Evolutionary conservation across 805 yeast species (phyloP), one percentile per base, ranked within the genome.

Genomic region (Millerago galiae): DNA sequence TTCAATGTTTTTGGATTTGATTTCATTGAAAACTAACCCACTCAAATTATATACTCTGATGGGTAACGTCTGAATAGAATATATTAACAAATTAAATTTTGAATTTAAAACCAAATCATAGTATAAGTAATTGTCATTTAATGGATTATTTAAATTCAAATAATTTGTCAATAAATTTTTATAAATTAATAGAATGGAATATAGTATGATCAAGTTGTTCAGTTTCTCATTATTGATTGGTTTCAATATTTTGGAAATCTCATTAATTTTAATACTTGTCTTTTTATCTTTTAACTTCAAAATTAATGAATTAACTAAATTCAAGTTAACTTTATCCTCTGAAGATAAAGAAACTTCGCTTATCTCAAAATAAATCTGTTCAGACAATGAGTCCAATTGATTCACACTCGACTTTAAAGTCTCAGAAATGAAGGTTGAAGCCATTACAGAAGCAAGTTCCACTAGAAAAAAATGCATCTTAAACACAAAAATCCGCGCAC

Each of bases 101-200:
- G 71, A 65, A 11, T 62, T 50, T 3, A 63, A 50, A 0, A 68
- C 54, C 2, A 57, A 39, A 24, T 74, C 74, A 66, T 72, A 77
- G 52, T 75, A 77, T 27, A 59, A 58, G n/a, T 74, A 49, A 47
- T 71, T 74, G 33, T 67, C 68, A 17, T 60, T 45, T 12, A 74
- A 48, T 8, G 74, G 71, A 5, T 72, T 47, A 2, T 81, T 73
- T 13, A 61, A 58, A 7, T 53, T 51, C 31, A 76, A 52, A 24
- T 75, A 50, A 2, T 56, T 47, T 25, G 66, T 56, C 15, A 66
- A 48, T 7, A 62, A 41, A 15, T 57, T 53, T 15, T 68, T 69
- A 44, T 68, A 67, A 6, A 66, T 38, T 1, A 58, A 52, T 4
- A 66, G 39, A 3, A 66, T 41, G 1, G 65, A 57, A 41, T 68